Conservation (phyloP, 805 yeast species). For the Priceomyces fermenticarens region DNA sequence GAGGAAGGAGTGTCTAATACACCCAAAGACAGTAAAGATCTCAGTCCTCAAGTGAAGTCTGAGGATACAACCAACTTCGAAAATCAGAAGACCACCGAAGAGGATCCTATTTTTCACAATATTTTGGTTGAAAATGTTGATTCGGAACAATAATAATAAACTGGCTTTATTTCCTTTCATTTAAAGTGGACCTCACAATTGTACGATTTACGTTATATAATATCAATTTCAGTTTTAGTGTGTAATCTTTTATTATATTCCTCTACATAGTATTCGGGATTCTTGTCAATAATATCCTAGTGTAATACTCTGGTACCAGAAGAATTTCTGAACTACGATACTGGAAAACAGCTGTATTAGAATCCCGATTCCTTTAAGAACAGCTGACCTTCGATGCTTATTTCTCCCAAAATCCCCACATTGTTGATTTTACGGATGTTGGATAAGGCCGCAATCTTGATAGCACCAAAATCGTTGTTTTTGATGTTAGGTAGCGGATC, state of each 20-base stretch:
- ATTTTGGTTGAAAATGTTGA: constrained; percentile 11
- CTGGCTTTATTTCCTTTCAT: too few relatives aligned
- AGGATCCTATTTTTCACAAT: constrained; percentile 16
- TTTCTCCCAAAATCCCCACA: constrained; percentile 22
- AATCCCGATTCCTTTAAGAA: constrained; percentile 12
- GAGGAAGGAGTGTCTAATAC: neutral
- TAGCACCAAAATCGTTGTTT: constrained; percentile 29
- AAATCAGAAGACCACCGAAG: constrained; percentile 6
- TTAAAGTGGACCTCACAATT: too few relatives aligned
- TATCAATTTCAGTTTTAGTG: too few relatives aligned
- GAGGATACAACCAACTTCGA: constrained; percentile 1
- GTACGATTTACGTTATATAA: too few relatives aligned
- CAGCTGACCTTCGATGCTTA: constrained; percentile 17
- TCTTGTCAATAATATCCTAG: too few relatives aligned
- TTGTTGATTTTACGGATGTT: constrained; percentile 26
- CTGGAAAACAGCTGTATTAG: neutral
- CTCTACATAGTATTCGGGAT: too few relatives aligned
- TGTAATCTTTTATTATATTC: too few relatives aligned
- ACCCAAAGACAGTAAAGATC: neutral
- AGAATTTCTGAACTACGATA: too few relatives aligned
- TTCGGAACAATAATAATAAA: neutral
- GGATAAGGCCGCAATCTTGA: constrained; percentile 22
- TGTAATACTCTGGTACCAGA: too few relatives aligned
- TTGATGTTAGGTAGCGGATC: constrained; percentile 67
- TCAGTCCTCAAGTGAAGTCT: neutral